A percentile compares a stretch with the other conserved stretches of the same genome.
Conservation (phyloP, 2,329 filamentous ascomycete species). For the Zymoseptoria tritici region DNA sequence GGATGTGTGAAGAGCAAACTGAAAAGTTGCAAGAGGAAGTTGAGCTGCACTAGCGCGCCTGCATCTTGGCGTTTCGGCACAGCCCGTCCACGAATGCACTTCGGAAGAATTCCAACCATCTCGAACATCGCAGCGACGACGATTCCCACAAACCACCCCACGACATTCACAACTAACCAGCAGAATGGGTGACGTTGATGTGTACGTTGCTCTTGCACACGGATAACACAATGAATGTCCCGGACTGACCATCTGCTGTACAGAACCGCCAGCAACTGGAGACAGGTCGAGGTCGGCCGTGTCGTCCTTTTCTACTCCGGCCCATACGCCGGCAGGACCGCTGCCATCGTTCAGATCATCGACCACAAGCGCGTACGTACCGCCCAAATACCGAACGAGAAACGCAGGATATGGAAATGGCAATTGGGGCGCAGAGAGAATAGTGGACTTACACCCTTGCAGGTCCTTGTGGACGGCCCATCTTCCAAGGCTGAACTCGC, state of each 20-base stretch:
- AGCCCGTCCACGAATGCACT: neutral
- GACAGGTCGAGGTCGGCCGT: slow-evolving; percentile 97
- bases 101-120: neutral
- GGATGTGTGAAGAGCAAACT: neutral
- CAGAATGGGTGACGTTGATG: slow-evolving; percentile 27
- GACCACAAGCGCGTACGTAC: slow-evolving; percentile 98
- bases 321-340: slow-evolving; percentile 76
- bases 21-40: slow-evolving; percentile 3
- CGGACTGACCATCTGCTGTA: neutral
- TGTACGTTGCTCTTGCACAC: slow-evolving; percentile 1
- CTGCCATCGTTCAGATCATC: slow-evolving; percentile 97
- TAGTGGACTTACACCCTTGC: slow-evolving; percentile 23
- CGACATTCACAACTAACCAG: slow-evolving; percentile 14
- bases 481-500: slow-evolving; percentile 69
- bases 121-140: slow-evolving; percentile 1
- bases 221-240: neutral
- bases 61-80: neutral
- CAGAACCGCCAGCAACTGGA: slow-evolving; percentile 57
- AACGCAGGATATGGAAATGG: slow-evolving; percentile 1
- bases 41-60: neutral
- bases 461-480: slow-evolving; percentile 96
- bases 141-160: slow-evolving; percentile 7
- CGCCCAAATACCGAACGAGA: slow-evolving; percentile 12
- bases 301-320: slow-evolving; percentile 85
- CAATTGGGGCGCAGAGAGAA: slow-evolving; percentile 9